Base-by-base conservation (phyloP, 2,329 filamentous ascomycete species). In the Diplodia scrobiculata region DNA sequence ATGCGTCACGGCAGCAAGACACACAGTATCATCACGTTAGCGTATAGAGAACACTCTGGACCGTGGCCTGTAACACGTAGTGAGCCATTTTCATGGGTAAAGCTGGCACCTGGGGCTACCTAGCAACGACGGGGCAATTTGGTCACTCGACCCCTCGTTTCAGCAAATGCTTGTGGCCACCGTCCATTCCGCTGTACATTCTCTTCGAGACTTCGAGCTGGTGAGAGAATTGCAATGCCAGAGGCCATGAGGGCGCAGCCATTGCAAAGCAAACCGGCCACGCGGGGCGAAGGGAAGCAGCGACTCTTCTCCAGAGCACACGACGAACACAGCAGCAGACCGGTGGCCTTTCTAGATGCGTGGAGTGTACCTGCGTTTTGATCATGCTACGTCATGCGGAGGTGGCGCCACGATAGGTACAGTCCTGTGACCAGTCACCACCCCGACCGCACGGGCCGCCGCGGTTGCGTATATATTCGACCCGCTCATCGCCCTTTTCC, bases 401-500 rank as follows among this genome's bases (percentile, higher is more conserved):
- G 54, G 54, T 58, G 54, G 54, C 54, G 54, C 54, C 54, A 58
- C 54, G 54, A 38, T 45, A 55, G n/a, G 54, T 38, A 36, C 34
- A 58, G 54, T 41, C 54, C 34, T 58, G 41, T 58, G 54, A 58
- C 54, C 36, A 36, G 54, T 58, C 54, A 58, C 34, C 11, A 17
- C 21, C 25, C 36, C 34, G 5, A 19, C 17, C 36, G 54, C 54
- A 58, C 54, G 54, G 54, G 21, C 54, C 54, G 19, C 54, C 19
- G 5, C 13, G 10, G 4, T 41, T 27, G 32, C 25, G 41, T 58
- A 58, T 58, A 58, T 58, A n/a, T 36, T 13, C 54, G 34, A 21
- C 36, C 54, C 34, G 25, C 36, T 21, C 54, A 25, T 58, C 13
- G 54, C 54, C 36, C 14, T 38, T 14, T 5, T 17, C 3, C 1